Evolutionary conservation across 106 monocot genomes (phyloP).

Genomic region (Platanthera zijinensis): DNA sequence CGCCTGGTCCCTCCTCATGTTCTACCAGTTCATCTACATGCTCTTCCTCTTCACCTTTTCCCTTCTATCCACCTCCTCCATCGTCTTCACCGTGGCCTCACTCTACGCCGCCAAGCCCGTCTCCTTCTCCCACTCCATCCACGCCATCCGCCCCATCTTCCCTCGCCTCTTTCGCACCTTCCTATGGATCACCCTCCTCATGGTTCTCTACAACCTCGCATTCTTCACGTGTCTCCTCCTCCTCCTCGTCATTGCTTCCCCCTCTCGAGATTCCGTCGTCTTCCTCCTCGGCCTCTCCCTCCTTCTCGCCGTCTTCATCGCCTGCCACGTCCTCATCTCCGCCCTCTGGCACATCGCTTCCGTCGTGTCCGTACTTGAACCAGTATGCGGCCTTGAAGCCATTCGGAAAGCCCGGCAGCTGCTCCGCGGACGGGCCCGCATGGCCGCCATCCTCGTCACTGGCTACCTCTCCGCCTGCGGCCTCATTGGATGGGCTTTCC

Average conservation of each 20-base stretch:
- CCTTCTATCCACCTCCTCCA: slow-evolving; percentile 69
- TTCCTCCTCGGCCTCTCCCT: slow-evolving; percentile 23
- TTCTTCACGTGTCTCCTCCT: slow-evolving; percentile 21
- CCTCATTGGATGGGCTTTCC: slow-evolving; percentile 32
- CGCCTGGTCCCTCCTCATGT: not conserved
- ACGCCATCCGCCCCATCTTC: slow-evolving; percentile 23
- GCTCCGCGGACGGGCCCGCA: slow-evolving; percentile 35
- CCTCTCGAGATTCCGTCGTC: not conserved
- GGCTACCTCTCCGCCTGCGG: slow-evolving; percentile 39
- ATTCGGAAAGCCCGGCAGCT: slow-evolving; percentile 65
- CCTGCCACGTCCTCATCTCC: slow-evolving; percentile 53
- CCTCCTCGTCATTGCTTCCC: slow-evolving; percentile 21
- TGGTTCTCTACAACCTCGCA: slow-evolving; percentile 16
- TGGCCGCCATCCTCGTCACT: slow-evolving; percentile 33
- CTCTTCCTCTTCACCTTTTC: slow-evolving; percentile 22
- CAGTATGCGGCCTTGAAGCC: slow-evolving; percentile 52
- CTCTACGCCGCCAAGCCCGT: slow-evolving; percentile 53
- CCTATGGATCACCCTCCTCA: slow-evolving; percentile 10
- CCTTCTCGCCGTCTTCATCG: slow-evolving; percentile 34
- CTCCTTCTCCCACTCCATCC: slow-evolving; percentile 37
- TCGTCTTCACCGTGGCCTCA: slow-evolving; percentile 63
- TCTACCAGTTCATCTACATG: slow-evolving; percentile 5
- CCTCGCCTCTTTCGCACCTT: slow-evolving; percentile 11
- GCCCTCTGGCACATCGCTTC: slow-evolving; percentile 81
- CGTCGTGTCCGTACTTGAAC: slow-evolving; percentile 76